A percentile compares a stretch with the other conserved stretches of the same genome.
Evolutionary conservation across 225 moss, liverwort and hornwort genomes (phyloP).

Genomic region (Ulota crispa): DNA sequence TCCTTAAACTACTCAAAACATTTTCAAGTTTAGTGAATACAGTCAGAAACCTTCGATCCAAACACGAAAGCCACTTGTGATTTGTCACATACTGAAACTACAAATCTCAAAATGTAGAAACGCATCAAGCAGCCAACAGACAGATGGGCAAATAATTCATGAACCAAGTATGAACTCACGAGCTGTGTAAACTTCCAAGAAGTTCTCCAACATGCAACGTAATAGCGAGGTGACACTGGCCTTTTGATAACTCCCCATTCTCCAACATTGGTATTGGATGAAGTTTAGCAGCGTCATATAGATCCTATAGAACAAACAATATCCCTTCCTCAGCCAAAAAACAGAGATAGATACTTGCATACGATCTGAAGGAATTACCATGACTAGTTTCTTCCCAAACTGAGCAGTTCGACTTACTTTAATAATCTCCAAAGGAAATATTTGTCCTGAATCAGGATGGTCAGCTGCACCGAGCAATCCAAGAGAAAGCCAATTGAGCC

Average conservation of each 20-base stretch:
- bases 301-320: conserved; percentile 48
- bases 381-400: not conserved
- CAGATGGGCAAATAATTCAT: not conserved
- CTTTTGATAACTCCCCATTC: conserved; percentile 57
- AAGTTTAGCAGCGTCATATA: conserved; percentile 81
- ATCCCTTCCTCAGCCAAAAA: conserved; percentile 6
- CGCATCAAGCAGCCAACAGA: conserved; percentile 7
- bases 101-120: conserved; percentile 14
- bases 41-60: not conserved
- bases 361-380: not conserved
- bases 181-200: conserved; percentile 73
- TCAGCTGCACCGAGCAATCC: conserved; percentile 86
- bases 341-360: not conserved
- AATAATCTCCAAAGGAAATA: conserved; percentile 80
- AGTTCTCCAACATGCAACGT: conserved; percentile 69
- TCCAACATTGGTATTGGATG: conserved; percentile 66
- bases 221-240: conserved; percentile 65
- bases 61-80: not conserved
- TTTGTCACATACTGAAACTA: conserved; percentile 8
- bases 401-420: conserved; percentile 45
- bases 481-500: conserved; percentile 97
- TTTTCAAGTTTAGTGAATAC: not conserved
- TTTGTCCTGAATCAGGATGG: conserved; percentile 59
- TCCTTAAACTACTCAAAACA: conserved; percentile 2
- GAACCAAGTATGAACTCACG: conserved; percentile 54